phyloP scores from a whole-genome alignment of 78 protist species.

The Dictyostelium firmibasis region DNA sequence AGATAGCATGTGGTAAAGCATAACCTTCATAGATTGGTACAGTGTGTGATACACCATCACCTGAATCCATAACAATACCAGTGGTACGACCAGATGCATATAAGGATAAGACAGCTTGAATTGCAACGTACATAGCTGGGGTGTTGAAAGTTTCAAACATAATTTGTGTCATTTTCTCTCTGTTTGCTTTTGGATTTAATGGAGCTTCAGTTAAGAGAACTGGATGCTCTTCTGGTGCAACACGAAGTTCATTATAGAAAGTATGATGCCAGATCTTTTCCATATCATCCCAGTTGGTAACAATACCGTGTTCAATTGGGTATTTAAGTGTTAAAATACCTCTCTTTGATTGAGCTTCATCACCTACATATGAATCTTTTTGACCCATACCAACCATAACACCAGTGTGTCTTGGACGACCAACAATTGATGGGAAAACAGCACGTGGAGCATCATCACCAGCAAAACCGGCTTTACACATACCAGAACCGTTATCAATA shows the following conservation, averaged over 20 bases:
- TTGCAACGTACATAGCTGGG: conserved; percentile 88
- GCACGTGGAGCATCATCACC: conserved; percentile 95
- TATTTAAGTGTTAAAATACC: conserved; percentile 90
- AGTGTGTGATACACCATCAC: conserved; percentile 88
- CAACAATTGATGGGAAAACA: conserved; percentile 93
- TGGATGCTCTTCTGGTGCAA: conserved; percentile 89
- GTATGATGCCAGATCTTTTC: conserved; percentile 94
- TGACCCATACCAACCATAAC: conserved; percentile 92
- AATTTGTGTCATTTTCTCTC: conserved; percentile 94
- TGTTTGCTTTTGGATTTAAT: conserved; percentile 61
- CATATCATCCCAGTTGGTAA: conserved; percentile 99
- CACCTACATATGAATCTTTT: conserved; percentile 76
- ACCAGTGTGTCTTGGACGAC: conserved; percentile 91
- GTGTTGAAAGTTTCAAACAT: conserved; percentile 84
- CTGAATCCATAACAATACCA: conserved; percentile 91
- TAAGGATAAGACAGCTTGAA: conserved; percentile 84
- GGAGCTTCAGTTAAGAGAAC: conserved; percentile 95
- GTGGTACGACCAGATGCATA: conserved; percentile 94
- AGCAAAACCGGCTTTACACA: conserved; percentile 97
- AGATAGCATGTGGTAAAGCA: conserved; percentile 85
- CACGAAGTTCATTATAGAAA: conserved; percentile 93
- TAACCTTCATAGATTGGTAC: conserved; percentile 94
- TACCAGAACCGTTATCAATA: conserved; percentile 95
- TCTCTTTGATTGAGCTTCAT: conserved; percentile 69
- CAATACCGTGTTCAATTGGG: conserved; percentile 92